Base-by-base conservation (phyloP, 495 filamentous ascomycete species). In the Aspergillus incahuasiensis region DNA sequence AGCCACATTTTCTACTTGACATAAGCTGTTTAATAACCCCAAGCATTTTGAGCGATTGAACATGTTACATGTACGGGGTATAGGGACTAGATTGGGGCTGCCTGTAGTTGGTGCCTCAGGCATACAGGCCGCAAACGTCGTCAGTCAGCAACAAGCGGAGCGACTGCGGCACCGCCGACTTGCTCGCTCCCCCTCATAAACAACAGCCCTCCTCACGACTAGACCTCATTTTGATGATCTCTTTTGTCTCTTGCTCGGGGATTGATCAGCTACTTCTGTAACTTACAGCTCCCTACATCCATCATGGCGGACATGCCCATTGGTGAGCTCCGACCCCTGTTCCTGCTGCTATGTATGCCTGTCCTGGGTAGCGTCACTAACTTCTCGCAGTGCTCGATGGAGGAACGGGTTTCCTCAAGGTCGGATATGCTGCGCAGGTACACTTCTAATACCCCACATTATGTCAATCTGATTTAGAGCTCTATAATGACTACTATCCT, bases 361-460 rank as follows among this genome's bases (percentile, higher is more conserved):
- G 32, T 50, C 48, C 48, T 20, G 24, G 43, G 56, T 44, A 48
- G 49, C 55, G 59, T 56, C 47, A 56, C 46, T 56, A 68, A 64
- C 54, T 68, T 44, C 57, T 47, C 56, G 56, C 70, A 97, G 94
- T 98, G 68, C 92, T 98, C 82, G 94, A 98, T 84, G 95, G 95
- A 83, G 94, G 94, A 75, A 98, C 94, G 67, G 94, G 94, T 72
- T 99, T 97, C 83, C 87, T 97, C 72, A 99, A 99, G 77, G 94
- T 96, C 75, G 94, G 94, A 71, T 97, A 97, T 80, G 95, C 94
- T 57, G 91, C 84, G 60, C 89, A 87, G 76, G 86, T 89, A 56
- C 20, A 24, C 28, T 28, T 13, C 40, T 8, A 6, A 41, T 2
- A 22, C 28, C n/a, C 39, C 73, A 62, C 2, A 73, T 66, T 21